Base-by-base conservation (phyloP, 352 stramenopile species). In the Saprolegnia parasitica region DNA sequence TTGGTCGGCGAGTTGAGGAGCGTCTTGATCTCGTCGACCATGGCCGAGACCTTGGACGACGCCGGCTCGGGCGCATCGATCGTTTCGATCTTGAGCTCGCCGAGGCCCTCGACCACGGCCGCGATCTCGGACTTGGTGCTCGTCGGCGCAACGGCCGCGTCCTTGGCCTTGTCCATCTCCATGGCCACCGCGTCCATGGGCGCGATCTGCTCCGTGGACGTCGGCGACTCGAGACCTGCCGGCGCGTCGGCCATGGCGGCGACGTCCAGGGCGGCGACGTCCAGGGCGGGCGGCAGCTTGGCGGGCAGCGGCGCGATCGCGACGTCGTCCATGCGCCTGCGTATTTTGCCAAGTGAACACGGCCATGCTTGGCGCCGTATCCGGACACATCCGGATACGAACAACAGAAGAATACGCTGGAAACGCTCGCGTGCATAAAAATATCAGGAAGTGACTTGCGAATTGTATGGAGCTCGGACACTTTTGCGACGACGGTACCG, bases 11-110 rank as follows among this genome's bases (percentile, higher is more conserved):
- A 70, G 54, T 46, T 62, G 16, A 70, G 39, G 15, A 70, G 62
- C 10, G 24, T 52, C 26, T 70, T 70, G 63, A 70, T 70, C 35
- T 70, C 63, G 13, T 56, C 54, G 21, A 70, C 54, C 63, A 70
- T 70, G 10, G 26, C 13, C 46, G 63, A 24, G 11, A 70, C 47
- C 39, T 60, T 60, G 52, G 35, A 20, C 52, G 35, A 18, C 20
- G 47, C 24, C 47, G 47, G 24, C 47, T 55, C 47, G 47, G 47
- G 47, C 5, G 24, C 47, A 35, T 35, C 29, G 29, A 35, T 35
- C 29, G 29, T 35, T 5, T 35, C 29, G 5, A 35, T 35, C 29
- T 35, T 35, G 29, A 35, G 29, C 29, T 2, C 29, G 29, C 29
- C 2, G 29, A 35, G 29, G 29, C 29, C 29, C 29, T 35, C 29